Base-by-base conservation (phyloP, 2,329 filamentous ascomycete genomes). In the Ciborinia camelliae region DNA sequence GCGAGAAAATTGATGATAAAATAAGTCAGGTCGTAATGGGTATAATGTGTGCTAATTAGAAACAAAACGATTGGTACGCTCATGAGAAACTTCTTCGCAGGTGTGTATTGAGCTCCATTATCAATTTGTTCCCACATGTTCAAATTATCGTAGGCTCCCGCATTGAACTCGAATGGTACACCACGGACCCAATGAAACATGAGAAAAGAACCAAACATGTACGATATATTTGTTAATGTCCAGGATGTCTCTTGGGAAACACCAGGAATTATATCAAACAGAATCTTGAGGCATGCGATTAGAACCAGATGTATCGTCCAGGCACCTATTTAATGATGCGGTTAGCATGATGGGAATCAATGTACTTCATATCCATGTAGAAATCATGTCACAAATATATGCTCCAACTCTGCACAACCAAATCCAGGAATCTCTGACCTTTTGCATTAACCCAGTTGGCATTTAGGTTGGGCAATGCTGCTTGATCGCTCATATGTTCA, bases 51-150 rank as follows among this genome's bases (percentile, higher is more conserved):
- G 84, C 94, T 98, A 73, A 98, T 83, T 64, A 99, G 84, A 78
- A 99, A 99, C 69, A 99, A 84, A 69, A 93, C 85, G 73, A 99
- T 96, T 47, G 95, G 95, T 41, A 98, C 94, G 74, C 90, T 92
- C 72, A 98, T 87, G 66, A 99, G 83, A 75, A 99, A 99, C 79
- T 99, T 99, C 84, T 99, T 99, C 70, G 95, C 91, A 4, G 95
- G 95, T 0, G 95, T 99, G 81, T 98, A 99, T 78, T 99, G 95
- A 73, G 95, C 95, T 54, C 95, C 95, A 74, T 98, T 96, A 81
- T 99, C 95, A 77, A 99, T 99, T 81, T 99, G 95, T 81, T 99
- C 95, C 95, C 95, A 99, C 95, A 99, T 98, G 81, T 98, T 99
- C 75, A 99, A 84, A 78, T 99, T 98, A 83, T 99, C 95, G 79